A percentile compares a stretch with the other conserved stretches of the same genome.
These are phyloP conservation scores for Eimeria brunetti DNA, from an alignment of 169 alveolate genomes.

Conservation along the genomic window DNA sequence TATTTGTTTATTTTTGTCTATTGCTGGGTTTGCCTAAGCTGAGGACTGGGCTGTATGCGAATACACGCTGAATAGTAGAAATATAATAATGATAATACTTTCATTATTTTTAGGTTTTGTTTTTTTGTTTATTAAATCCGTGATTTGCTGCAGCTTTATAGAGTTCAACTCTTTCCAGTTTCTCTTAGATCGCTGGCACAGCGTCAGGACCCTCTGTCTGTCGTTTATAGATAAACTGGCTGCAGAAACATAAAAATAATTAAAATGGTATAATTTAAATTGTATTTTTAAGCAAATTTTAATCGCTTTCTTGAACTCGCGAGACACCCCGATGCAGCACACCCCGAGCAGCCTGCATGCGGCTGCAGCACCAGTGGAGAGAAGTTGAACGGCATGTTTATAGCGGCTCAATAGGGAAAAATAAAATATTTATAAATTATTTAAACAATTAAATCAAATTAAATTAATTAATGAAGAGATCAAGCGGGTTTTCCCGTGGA, in stretches of 20 bases:
- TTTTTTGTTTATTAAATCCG: background rate
- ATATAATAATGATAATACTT: too few species aligned
- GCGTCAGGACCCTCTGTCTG: too few species aligned
- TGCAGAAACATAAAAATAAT: too few species aligned
- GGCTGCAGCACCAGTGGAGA: constrained; percentile 39
- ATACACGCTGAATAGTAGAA: too few species aligned
- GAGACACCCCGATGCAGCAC: background rate
- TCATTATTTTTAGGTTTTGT: too few species aligned
- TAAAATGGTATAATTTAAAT: too few species aligned
- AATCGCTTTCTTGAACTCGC: background rate
- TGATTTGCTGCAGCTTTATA: background rate
- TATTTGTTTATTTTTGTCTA: too few species aligned
- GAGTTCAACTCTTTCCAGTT: background rate
- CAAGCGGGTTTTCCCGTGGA: background rate
- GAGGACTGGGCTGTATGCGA: too few species aligned
- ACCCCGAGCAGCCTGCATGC: constrained; percentile 41
- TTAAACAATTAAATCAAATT: background rate
- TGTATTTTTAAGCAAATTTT: background rate
- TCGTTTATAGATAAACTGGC: too few species aligned
- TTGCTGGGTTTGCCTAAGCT: too few species aligned
- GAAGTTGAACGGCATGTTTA: background rate
- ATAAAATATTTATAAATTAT: background rate
- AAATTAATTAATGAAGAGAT: background rate
- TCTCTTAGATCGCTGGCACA: too few species aligned
- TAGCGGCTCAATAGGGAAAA: background rate